These are phyloP conservation scores for Terana coerulea DNA, from an alignment of 768 basidiomycete genomes.

Conservation along the genomic window DNA sequence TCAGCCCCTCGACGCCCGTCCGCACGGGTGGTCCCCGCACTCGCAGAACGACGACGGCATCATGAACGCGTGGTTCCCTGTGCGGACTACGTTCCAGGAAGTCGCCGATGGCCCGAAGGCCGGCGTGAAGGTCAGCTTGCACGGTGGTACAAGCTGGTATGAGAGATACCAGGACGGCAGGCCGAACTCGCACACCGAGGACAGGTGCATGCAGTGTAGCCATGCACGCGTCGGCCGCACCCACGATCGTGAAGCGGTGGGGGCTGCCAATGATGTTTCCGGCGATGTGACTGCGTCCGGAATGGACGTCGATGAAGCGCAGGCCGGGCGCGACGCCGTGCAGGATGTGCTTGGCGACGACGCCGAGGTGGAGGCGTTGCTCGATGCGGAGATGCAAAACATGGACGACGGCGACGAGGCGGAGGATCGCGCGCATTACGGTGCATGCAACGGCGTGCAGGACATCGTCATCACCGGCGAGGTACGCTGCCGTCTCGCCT, in stretches of 20 bases:
- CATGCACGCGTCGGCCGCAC: background rate
- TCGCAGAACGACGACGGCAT: slow-evolving; percentile 31
- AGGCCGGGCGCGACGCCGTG: background rate
- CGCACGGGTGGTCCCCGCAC: slow-evolving; percentile 17
- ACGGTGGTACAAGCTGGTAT: slow-evolving; percentile 26
- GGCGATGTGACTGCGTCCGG: background rate
- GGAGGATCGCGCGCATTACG: slow-evolving; percentile 14
- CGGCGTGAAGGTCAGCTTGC: slow-evolving; percentile 3
- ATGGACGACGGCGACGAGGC: background rate
- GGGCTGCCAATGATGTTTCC: background rate
- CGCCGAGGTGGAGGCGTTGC: background rate
- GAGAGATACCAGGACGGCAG: slow-evolving; percentile 36
- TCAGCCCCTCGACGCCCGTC: slow-evolving; percentile 36
- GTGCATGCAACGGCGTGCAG: slow-evolving; percentile 47
- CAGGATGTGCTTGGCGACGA: background rate
- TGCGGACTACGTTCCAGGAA: slow-evolving; percentile 6
- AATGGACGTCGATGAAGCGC: background rate
- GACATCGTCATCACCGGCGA: slow-evolving; percentile 63
- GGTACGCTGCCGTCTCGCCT: slow-evolving; percentile 28
- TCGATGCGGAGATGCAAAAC: slow-evolving; percentile 1
- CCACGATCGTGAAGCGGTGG: background rate
- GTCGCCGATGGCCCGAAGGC: background rate
- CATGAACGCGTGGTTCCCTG: slow-evolving; percentile 38
- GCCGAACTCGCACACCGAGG: slow-evolving; percentile 40
- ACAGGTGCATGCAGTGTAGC: slow-evolving; percentile 26